phyloP scores from a whole-genome alignment of 495 filamentous ascomycete genomes.

The Pseudomonodictys pantanalensis region DNA sequence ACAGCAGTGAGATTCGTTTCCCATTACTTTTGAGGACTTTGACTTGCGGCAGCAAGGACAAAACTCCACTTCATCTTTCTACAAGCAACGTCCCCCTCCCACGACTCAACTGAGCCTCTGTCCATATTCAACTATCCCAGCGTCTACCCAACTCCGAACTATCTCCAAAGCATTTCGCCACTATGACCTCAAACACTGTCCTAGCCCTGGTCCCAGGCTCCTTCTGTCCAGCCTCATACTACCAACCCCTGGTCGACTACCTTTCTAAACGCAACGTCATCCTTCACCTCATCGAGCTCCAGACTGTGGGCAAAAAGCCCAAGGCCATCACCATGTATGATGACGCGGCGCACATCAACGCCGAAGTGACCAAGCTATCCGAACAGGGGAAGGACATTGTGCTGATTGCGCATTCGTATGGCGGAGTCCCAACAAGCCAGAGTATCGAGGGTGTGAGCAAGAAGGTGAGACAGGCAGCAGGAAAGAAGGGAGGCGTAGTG shows the following conservation, averaged over 20 bases:
- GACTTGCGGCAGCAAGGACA: too few relatives aligned
- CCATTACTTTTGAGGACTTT: too few relatives aligned
- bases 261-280: constrained; percentile 35
- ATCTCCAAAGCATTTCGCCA: too few relatives aligned
- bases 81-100: too few relatives aligned
- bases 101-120: too few relatives aligned
- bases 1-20: too few relatives aligned
- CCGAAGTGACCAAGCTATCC: constrained; percentile 7
- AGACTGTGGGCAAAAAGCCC: constrained; percentile 15
- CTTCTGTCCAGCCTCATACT: constrained; percentile 38
- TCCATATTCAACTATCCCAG: too few relatives aligned
- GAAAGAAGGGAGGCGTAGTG: constrained; percentile 26
- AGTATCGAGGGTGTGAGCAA: constrained; percentile 21
- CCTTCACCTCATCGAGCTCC: constrained; percentile 16
- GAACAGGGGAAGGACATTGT: constrained; percentile 27
- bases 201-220: constrained; percentile 46
- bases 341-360: constrained; percentile 19
- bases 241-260: constrained; percentile 33
- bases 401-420: constrained; percentile 26
- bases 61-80: too few relatives aligned
- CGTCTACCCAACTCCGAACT: too few relatives aligned
- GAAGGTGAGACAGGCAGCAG: constrained; percentile 8
- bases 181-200: constrained; percentile 34
- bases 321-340: constrained; percentile 15
- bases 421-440: constrained; percentile 8